These are phyloP conservation scores for Leptoxyphium fumago DNA, from an alignment of 2,329 filamentous ascomycete genomes.

Conservation along the genomic window DNA sequence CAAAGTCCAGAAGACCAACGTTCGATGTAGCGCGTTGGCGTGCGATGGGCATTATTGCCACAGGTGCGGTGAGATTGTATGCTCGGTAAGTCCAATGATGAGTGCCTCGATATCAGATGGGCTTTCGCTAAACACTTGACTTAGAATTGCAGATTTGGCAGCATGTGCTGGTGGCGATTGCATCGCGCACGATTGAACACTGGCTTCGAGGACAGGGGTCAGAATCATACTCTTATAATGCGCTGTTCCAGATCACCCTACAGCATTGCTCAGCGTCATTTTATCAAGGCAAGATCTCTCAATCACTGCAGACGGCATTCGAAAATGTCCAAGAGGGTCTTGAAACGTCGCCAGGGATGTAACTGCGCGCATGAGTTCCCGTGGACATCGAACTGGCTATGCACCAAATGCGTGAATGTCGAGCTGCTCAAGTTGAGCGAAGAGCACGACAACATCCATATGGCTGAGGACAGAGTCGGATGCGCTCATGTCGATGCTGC, in stretches of 20 bases:
- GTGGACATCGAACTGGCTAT: not conserved
- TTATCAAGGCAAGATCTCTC: not conserved
- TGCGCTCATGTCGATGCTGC: not conserved
- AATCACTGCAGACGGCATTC: not conserved
- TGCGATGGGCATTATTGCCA: not conserved
- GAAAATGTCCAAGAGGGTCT: not conserved
- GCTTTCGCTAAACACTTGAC: not conserved
- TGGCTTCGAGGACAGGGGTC: not conserved
- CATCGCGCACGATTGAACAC: not conserved
- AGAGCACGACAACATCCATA: not conserved
- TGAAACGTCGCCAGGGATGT: not conserved
- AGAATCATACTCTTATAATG: not conserved
- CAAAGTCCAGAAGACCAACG: not conserved
- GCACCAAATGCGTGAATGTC: not conserved
- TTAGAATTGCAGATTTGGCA: not conserved
- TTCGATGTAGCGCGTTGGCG: not conserved
- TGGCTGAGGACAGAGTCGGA: not conserved
- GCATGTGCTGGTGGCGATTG: not conserved
- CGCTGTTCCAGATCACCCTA: not conserved
- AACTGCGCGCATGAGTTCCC: not conserved
- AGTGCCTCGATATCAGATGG: not conserved
- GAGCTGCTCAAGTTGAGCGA: not conserved
- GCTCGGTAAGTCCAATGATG: not conserved
- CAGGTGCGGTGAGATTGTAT: not conserved
- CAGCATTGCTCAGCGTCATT: not conserved